Percentiles rank a stretch among this genome's conserved stretches.
phyloP scores from a whole-genome alignment of 2,329 filamentous ascomycete genomes.

The Nothopassalora personata region DNA sequence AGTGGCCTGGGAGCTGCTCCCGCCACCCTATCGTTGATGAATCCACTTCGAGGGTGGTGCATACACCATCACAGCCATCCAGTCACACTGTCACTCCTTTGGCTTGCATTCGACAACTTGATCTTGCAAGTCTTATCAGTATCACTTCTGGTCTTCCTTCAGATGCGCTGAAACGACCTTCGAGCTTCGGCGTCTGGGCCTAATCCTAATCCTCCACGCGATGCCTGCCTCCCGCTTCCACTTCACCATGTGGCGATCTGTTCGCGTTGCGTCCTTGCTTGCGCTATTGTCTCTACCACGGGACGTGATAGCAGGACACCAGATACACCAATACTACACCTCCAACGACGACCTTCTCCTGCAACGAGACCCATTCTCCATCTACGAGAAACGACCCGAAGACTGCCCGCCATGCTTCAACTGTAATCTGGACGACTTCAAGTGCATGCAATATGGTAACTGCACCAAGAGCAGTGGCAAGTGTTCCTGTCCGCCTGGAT shows the following conservation, averaged over 20 bases:
- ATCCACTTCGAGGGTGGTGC: background rate
- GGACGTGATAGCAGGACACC: slow-evolving; percentile 14
- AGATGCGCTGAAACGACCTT: background rate
- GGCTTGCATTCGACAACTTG: background rate
- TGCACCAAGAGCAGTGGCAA: slow-evolving; percentile 90
- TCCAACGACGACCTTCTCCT: slow-evolving; percentile 27
- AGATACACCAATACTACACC: slow-evolving; percentile 25
- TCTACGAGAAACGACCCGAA: slow-evolving; percentile 67
- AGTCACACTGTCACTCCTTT: background rate
- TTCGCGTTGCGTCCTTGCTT: slow-evolving; percentile 18
- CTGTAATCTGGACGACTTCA: slow-evolving; percentile 88
- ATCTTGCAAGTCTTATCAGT: background rate
- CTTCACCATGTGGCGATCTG: slow-evolving; percentile 25
- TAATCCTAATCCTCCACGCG: background rate
- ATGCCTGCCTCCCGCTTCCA: background rate
- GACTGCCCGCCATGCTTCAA: slow-evolving; percentile 93
- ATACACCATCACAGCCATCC: background rate
- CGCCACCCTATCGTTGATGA: background rate
- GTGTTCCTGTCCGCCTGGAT: slow-evolving; percentile 86
- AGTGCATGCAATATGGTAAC: slow-evolving; percentile 81
- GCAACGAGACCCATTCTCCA: slow-evolving; percentile 43
- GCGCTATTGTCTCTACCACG: slow-evolving; percentile 22
- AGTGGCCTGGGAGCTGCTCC: background rate
- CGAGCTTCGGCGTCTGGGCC: slow-evolving; percentile 2
- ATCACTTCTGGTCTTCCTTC: background rate